Conservation (phyloP, 2,329 filamentous ascomycete species). For the Penicillium crustosum region DNA sequence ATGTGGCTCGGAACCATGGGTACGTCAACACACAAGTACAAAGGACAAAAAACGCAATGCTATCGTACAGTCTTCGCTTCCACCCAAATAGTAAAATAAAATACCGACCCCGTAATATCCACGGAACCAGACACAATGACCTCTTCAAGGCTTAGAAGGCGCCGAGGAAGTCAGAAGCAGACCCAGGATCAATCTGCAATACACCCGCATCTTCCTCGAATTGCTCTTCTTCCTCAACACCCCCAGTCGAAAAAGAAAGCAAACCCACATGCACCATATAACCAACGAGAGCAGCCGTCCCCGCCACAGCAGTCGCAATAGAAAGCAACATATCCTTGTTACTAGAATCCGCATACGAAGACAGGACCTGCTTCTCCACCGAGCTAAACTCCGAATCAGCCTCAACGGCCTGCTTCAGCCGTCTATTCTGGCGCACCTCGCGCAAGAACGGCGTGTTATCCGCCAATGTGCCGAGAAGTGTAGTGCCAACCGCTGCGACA, state of each 20-base stretch:
- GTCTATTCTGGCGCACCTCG: constrained; percentile 39
- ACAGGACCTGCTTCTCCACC: constrained; percentile 28
- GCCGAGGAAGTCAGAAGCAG: constrained; percentile 21
- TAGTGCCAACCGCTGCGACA: constrained; percentile 34
- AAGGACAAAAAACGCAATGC: neutral
- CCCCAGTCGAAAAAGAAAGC: constrained; percentile 14
- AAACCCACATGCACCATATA: constrained; percentile 39
- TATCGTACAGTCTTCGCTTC: constrained; percentile 14
- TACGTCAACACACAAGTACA: neutral
- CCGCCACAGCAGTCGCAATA: constrained; percentile 36
- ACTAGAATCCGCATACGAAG: constrained; percentile 24
- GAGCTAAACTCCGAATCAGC: constrained; percentile 27
- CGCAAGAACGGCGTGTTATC: constrained; percentile 41
- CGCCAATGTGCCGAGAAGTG: constrained; percentile 36
- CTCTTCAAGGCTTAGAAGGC: neutral
- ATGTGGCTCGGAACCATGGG: neutral
- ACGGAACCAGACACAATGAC: neutral
- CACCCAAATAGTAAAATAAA: neutral
- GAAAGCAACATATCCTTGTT: constrained; percentile 40
- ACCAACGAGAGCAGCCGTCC: constrained; percentile 37
- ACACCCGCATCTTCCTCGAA: constrained; percentile 13
- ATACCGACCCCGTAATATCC: neutral
- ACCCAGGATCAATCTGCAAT: constrained; percentile 7
- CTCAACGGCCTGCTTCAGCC: constrained; percentile 36
- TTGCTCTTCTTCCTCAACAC: constrained; percentile 2